Evolutionary conservation across 2,329 filamentous ascomycete species (phyloP).

Genomic region (Chaetomiaceae sp.): DNA sequence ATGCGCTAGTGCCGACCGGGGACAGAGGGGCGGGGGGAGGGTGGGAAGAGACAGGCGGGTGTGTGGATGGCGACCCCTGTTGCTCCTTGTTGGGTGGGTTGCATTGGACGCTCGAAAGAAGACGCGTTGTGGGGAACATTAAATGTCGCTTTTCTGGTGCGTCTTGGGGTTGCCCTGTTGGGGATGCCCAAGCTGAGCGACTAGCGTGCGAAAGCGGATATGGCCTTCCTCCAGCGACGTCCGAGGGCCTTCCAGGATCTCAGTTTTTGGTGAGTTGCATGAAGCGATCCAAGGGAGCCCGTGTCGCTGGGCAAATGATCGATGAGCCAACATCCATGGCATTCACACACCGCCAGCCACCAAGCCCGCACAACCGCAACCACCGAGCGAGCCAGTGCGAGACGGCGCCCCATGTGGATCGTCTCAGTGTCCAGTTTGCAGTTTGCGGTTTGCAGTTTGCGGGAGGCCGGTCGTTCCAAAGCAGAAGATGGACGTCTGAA

Average conservation of each 20-base stretch:
- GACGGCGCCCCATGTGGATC: too few relatives aligned
- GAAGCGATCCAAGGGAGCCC: constrained; percentile 5
- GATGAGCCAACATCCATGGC: background rate
- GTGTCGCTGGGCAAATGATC: background rate
- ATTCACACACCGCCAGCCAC: constrained; percentile 1
- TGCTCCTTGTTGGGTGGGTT: constrained; percentile 13
- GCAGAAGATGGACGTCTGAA: constrained; percentile 13
- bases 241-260: background rate
- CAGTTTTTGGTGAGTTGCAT: constrained; percentile 2
- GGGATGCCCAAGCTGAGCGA: constrained; percentile 1
- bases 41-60: background rate
- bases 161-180: constrained; percentile 12
- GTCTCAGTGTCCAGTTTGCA: too few relatives aligned
- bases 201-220: constrained; percentile 7
- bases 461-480: too few relatives aligned
- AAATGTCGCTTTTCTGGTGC: constrained; percentile 16
- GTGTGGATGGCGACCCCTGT: constrained; percentile 14
- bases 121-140: constrained; percentile 18
- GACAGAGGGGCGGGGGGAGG: background rate
- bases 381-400: too few relatives aligned
- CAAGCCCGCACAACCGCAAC: too few relatives aligned
- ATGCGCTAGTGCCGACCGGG: constrained; percentile 17
- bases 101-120: constrained; percentile 17
- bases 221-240: background rate
- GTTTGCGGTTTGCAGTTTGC: too few relatives aligned